Evolutionary conservation across 1,284 basidiomycete species (phyloP).

Genomic region (Irpex sp.): DNA sequence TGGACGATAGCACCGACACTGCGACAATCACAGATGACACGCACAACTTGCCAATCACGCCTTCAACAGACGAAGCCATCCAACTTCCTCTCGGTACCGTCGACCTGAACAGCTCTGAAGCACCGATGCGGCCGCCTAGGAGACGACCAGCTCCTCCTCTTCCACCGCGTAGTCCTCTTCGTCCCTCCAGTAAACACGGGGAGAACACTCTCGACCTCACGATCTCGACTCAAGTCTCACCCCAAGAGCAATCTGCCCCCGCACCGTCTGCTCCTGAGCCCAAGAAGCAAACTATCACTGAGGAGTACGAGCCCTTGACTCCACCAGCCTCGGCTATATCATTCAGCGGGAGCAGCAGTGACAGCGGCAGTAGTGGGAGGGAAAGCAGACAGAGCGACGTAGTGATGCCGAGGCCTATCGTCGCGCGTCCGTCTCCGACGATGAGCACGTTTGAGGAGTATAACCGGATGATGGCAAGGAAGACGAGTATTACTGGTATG

Average conservation of each 20-base stretch:
- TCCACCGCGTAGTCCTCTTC: constrained; percentile 5
- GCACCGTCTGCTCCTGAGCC: constrained; percentile 4
- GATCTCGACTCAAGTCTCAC: constrained; percentile 10
- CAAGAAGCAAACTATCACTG: not conserved
- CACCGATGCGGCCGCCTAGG: not conserved
- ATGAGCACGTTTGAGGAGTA: constrained; percentile 8
- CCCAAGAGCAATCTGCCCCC: constrained; percentile 4
- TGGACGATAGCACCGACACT: constrained; percentile 19
- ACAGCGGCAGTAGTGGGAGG: constrained; percentile 9
- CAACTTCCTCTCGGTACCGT: not conserved
- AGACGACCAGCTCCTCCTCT: not conserved
- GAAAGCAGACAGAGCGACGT: not conserved
- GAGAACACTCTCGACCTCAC: constrained; percentile 8
- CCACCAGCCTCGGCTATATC: constrained; percentile 40
- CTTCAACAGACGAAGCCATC: constrained; percentile 3
- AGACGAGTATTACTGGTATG: not conserved
- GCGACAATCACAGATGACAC: constrained; percentile 13
- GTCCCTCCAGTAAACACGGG: not conserved
- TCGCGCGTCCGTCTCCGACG: not conserved
- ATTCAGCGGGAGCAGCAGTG: not conserved
- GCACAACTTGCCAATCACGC: constrained; percentile 3
- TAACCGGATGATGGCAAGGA: not conserved
- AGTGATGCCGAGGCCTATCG: not conserved
- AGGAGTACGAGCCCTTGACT: constrained; percentile 32
- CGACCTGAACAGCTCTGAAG: not conserved